Conservation (phyloP, 108 stramenopile genomes). For the Licmophora abbreviata region DNA sequence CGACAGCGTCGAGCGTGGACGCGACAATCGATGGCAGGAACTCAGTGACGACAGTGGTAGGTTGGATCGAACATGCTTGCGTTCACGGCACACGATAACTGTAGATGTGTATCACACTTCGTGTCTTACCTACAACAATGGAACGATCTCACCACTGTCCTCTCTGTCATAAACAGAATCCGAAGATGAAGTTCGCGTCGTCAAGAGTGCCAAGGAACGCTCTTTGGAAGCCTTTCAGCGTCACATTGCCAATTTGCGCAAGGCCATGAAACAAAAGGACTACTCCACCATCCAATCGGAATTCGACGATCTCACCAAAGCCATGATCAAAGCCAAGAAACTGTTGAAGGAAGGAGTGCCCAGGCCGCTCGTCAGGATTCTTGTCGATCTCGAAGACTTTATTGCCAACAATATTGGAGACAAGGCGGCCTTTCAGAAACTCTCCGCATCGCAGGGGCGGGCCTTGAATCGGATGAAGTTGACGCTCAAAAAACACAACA, state of each 20-base stretch:
- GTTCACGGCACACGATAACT: neutral
- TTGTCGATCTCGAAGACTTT: conserved; percentile 87
- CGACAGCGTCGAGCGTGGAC: conserved; percentile 14
- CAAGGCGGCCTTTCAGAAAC: conserved; percentile 89
- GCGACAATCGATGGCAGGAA: conserved; percentile 38
- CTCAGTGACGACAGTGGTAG: conserved; percentile 35
- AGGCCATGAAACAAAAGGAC: conserved; percentile 75
- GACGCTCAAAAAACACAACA: conserved; percentile 88
- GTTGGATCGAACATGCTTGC: no score
- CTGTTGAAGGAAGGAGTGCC: conserved; percentile 77
- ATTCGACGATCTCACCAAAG: conserved; percentile 84
- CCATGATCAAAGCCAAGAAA: conserved; percentile 82
- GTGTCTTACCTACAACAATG: neutral
- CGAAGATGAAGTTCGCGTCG: conserved; percentile 93
- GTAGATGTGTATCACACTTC: neutral
- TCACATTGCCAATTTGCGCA: conserved; percentile 63
- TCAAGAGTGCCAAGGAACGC: conserved; percentile 89
- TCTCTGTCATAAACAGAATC: conserved; percentile 21
- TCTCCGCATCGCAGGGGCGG: conserved; percentile 84
- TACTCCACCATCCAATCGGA: conserved; percentile 62
- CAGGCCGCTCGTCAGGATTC: conserved; percentile 67
- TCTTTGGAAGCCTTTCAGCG: conserved; percentile 82
- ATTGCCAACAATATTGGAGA: conserved; percentile 71
- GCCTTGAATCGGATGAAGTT: conserved; percentile 95
- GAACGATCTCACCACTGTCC: conserved; percentile 7